Conservation (phyloP, 2,329 filamentous ascomycete genomes). For the Hymenoscyphus occultus region DNA sequence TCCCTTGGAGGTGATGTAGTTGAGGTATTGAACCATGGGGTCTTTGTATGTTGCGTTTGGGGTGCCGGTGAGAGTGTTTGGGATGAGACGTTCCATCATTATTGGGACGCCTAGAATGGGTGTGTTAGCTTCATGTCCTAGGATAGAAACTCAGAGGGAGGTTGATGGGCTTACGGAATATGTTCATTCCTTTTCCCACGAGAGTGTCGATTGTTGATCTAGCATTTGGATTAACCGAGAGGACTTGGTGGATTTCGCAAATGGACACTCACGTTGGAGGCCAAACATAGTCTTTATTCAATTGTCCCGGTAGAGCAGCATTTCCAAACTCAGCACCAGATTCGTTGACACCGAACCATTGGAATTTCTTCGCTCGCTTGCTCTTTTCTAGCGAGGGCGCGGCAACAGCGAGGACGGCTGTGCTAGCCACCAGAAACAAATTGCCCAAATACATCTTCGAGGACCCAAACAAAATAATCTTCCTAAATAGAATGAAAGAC, state of each 20-base stretch:
- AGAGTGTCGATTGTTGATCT: slow-evolving; percentile 26
- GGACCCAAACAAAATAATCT: neutral
- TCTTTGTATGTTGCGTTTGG: slow-evolving; percentile 33
- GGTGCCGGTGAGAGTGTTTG: slow-evolving; percentile 45
- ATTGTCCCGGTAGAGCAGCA: slow-evolving; percentile 49
- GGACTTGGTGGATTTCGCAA: neutral
- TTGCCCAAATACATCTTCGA: slow-evolving; percentile 23
- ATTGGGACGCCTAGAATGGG: slow-evolving; percentile 36
- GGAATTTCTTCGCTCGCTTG: slow-evolving; percentile 23
- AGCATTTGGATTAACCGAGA: neutral
- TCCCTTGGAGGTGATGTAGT: slow-evolving; percentile 44
- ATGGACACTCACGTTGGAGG: slow-evolving; percentile 42
- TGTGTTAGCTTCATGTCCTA: slow-evolving; percentile 35
- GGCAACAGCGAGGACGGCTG: slow-evolving; percentile 25
- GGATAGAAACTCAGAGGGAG: neutral
- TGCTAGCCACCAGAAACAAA: slow-evolving; percentile 22
- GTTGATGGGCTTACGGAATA: slow-evolving; percentile 32
- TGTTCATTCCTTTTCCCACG: slow-evolving; percentile 27
- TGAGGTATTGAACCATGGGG: slow-evolving; percentile 37
- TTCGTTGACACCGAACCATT: slow-evolving; percentile 37
- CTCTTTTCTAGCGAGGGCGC: slow-evolving; percentile 26
- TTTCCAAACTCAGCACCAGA: slow-evolving; percentile 63
- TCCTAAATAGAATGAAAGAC: neutral
- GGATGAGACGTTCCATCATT: slow-evolving; percentile 57
- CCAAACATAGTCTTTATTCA: slow-evolving; percentile 56